Percentiles rank a stretch among this genome's conserved stretches.
Conservation (phyloP, 257 asterid species). For the Ligustrum vulgare region DNA sequence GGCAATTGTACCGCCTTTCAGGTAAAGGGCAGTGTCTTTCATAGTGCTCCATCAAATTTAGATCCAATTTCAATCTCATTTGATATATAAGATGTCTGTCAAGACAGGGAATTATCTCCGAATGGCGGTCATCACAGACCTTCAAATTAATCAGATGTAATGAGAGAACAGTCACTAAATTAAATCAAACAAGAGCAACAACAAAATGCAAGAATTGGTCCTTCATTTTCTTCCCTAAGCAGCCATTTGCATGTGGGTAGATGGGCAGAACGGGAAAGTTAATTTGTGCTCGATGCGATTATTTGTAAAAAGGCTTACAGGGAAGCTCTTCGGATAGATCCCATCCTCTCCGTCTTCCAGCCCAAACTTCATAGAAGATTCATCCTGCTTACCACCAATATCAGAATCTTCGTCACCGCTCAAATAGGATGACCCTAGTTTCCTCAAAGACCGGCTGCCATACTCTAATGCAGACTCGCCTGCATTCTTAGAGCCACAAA, state of each 20-base stretch:
- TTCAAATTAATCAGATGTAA: conserved; percentile 28
- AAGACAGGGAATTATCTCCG: conserved; percentile 96
- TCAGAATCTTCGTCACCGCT: conserved; percentile 84
- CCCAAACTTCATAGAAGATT: conserved; percentile 47
- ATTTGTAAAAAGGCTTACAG: conserved; percentile 49
- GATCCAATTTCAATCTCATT: conserved; percentile 86
- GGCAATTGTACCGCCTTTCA: conserved; percentile 85
- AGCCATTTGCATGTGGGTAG: conserved; percentile 8
- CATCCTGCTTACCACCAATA: conserved; percentile 57
- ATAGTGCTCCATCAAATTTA: conserved; percentile 96
- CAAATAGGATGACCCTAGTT: conserved; percentile 80
- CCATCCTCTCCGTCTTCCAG: conserved; percentile 69
- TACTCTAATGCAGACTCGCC: conserved; percentile 87
- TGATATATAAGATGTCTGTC: conserved; percentile 94
- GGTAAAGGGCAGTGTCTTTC: conserved; percentile 95
- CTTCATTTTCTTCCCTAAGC: conserved; percentile 5
- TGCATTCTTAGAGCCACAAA: conserved; percentile 63
- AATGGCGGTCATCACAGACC: conserved; percentile 98
- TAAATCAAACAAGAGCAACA: conserved; percentile 11
- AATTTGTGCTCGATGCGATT: conserved; percentile 15
- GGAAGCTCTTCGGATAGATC: conserved; percentile 62
- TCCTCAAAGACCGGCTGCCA: conserved; percentile 85
- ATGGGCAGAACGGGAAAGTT: not conserved
- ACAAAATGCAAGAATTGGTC: conserved; percentile 10
- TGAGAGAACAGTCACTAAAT: conserved; percentile 10